Conservation (phyloP, 768 basidiomycete genomes). For the Suillus lakei region DNA sequence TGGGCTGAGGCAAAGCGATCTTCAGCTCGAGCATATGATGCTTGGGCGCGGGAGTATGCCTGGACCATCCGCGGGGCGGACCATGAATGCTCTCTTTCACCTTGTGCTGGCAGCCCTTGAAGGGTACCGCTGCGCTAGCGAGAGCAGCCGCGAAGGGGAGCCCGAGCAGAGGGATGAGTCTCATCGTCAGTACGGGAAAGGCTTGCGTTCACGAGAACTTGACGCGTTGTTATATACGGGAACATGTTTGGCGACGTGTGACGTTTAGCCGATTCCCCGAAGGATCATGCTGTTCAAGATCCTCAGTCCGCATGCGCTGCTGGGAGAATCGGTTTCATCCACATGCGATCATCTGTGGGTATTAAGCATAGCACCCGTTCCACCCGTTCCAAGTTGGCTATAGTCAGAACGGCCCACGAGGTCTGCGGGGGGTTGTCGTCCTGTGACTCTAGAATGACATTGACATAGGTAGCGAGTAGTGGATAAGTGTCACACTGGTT, state of each 20-base stretch:
- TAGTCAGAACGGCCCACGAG: background rate
- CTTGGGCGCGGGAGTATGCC: slow-evolving; percentile 46
- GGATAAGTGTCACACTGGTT: too few relatives aligned
- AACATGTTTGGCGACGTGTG: background rate
- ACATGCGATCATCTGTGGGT: background rate
- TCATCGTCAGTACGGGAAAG: slow-evolving; percentile 27
- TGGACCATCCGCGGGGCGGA: slow-evolving; percentile 54
- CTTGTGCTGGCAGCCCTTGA: slow-evolving; percentile 27
- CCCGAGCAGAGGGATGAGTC: slow-evolving; percentile 4
- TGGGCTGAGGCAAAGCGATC: slow-evolving; percentile 59
- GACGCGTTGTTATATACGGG: background rate
- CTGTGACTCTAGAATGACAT: too few relatives aligned
- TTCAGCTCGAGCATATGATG: slow-evolving; percentile 56
- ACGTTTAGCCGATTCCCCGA: background rate
- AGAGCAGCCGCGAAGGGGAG: slow-evolving; percentile 13
- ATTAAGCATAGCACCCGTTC: background rate
- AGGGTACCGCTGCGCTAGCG: slow-evolving; percentile 18
- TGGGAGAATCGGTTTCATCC: background rate
- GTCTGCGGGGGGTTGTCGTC: background rate
- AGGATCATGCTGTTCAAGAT: background rate
- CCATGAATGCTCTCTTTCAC: slow-evolving; percentile 53
- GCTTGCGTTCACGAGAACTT: background rate
- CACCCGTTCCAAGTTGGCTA: too few relatives aligned
- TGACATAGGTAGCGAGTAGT: too few relatives aligned
- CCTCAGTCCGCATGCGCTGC: background rate